Evolutionary conservation across 306 rosid species (phyloP).

Genomic region (Chamaecrista fasciculata): DNA sequence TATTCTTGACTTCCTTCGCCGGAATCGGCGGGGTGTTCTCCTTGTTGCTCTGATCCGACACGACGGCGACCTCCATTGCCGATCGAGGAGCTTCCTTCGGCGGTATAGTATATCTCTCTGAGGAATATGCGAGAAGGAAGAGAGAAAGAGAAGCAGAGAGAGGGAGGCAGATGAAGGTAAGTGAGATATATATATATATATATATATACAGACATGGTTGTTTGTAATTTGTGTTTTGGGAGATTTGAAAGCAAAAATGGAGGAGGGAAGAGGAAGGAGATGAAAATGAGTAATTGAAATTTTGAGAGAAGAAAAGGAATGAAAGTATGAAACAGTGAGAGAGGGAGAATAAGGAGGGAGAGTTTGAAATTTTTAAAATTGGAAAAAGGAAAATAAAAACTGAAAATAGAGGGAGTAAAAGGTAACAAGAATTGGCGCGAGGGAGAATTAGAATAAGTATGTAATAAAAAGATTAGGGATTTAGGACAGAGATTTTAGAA

Average conservation of each 20-base stretch:
- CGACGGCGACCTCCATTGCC: constrained; percentile 14
- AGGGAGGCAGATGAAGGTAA: neutral
- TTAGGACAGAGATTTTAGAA: no score
- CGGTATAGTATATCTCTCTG: no score
- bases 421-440: neutral
- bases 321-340: no score
- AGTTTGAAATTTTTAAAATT: neutral
- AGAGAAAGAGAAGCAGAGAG: neutral
- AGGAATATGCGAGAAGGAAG: no score
- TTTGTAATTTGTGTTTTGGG: no score
- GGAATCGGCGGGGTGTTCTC: constrained; percentile 27
- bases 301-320: no score
- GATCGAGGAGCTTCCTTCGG: neutral
- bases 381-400: neutral
- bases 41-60: constrained; percentile 19
- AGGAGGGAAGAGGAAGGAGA: neutral
- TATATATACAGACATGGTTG: neutral
- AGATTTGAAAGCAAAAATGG: neutral
- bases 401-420: neutral
- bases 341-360: constrained; percentile 24
- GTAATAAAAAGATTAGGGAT: no score
- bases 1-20: neutral
- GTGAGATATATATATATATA: neutral
- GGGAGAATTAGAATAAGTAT: no score
- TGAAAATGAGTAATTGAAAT: no score